Conservation (phyloP, 176 grass and related monocot genomes). For the sorghum (Sorghum bicolor) region Sorghum_bicolor_NCBIv3 NC_012872.2:71769001-71769500, state of each 20-base stretch:
- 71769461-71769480: conserved; percentile 94
- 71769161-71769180: background rate
- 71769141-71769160: background rate
- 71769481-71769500: conserved; percentile 88
- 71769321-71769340: conserved; percentile 22
- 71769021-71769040: background rate
- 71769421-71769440: conserved; percentile 34
- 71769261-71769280: background rate
- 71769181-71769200: background rate
- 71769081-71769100: background rate
- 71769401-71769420: conserved; percentile 38
- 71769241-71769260: background rate
- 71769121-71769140: background rate
- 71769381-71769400: conserved; percentile 8
- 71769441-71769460: conserved; percentile 57
- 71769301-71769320: conserved; percentile 7
- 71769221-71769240: background rate
- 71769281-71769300: conserved; percentile 16
- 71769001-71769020: background rate
- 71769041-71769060: background rate
- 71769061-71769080: background rate
- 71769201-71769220: background rate
- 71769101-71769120: background rate
- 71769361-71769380: conserved; percentile 27
- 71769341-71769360: conserved; percentile 36